These are phyloP conservation scores for Citrus maxima DNA, from an alignment of 345 rosid genomes.

Conservation along the genomic window DNA sequence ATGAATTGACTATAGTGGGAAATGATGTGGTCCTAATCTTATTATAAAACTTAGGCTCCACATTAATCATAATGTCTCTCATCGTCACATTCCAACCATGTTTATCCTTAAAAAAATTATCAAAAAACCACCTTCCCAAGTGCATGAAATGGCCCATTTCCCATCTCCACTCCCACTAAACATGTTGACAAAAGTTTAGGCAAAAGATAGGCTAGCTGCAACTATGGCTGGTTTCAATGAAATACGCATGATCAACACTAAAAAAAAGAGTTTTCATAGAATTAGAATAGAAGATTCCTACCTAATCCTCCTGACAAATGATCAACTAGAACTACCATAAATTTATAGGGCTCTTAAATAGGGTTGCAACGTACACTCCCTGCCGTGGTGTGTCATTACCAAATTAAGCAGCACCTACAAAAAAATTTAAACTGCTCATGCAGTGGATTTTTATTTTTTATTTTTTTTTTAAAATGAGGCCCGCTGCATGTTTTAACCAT, in stretches of 20 bases:
- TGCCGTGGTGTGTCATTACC: too few relatives aligned
- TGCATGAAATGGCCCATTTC: conserved; percentile 25
- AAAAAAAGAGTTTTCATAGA: too few relatives aligned
- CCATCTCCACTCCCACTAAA: conserved; percentile 25
- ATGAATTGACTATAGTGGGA: conserved; percentile 10
- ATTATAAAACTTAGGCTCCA: conserved; percentile 32
- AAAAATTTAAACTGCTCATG: too few relatives aligned
- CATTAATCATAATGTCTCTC: conserved; percentile 41
- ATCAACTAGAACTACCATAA: background rate
- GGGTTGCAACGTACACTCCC: too few relatives aligned
- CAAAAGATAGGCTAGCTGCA: conserved; percentile 13
- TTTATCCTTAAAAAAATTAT: conserved; percentile 15
- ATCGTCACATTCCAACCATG: conserved; percentile 41
- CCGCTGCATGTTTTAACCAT: too few relatives aligned
- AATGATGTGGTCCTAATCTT: conserved; percentile 34
- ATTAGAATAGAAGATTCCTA: background rate
- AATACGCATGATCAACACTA: background rate
- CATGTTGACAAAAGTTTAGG: conserved; percentile 33
- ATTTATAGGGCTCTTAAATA: background rate
- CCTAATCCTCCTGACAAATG: background rate
- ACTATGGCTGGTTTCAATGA: background rate
- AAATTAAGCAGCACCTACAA: too few relatives aligned
- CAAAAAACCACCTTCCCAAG: conserved; percentile 9
- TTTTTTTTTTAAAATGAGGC: too few relatives aligned
- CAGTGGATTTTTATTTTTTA: too few relatives aligned